phyloP scores from a whole-genome alignment of 352 stramenopile genomes.

The Pythium phragmiticola region DNA sequence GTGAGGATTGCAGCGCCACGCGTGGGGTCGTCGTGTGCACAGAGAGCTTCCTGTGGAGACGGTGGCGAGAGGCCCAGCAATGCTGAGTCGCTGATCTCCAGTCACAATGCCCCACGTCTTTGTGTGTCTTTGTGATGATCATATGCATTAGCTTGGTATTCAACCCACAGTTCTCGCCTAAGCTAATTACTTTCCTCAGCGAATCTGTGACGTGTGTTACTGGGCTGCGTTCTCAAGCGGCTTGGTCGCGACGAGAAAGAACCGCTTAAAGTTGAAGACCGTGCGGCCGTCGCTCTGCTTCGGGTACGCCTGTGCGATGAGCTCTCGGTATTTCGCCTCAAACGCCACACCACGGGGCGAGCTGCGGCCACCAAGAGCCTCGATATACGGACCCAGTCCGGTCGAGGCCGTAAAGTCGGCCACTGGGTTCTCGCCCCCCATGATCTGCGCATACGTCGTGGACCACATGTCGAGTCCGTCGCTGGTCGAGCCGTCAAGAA shows the following conservation, averaged over 20 bases:
- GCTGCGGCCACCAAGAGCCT: slow-evolving; percentile 39
- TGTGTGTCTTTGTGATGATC: slow-evolving; percentile 5
- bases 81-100: slow-evolving; percentile 6
- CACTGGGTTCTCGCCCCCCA: slow-evolving; percentile 55
- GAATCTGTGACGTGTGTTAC: slow-evolving; percentile 50
- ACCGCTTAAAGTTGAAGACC: slow-evolving; percentile 69
- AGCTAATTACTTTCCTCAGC: neutral
- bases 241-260: slow-evolving; percentile 63
- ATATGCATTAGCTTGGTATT: too few species aligned
- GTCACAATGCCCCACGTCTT: slow-evolving; percentile 6
- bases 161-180: neutral
- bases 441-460: slow-evolving; percentile 56
- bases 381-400: slow-evolving; percentile 55
- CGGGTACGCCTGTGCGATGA: slow-evolving; percentile 55
- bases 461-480: slow-evolving; percentile 62
- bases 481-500: slow-evolving; percentile 7
- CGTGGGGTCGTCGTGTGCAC: neutral
- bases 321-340: slow-evolving; percentile 53
- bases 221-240: slow-evolving; percentile 32
- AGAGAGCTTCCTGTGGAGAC: neutral
- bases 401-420: slow-evolving; percentile 70
- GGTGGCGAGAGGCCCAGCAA: neutral
- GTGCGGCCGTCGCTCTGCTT: slow-evolving; percentile 54
- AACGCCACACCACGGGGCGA: slow-evolving; percentile 33
- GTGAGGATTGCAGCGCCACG: neutral